A percentile compares a stretch with the other conserved stretches of the same genome.
Evolutionary conservation across 345 rosid species (phyloP).

Genomic region (Eucalyptus caleyi): DNA sequence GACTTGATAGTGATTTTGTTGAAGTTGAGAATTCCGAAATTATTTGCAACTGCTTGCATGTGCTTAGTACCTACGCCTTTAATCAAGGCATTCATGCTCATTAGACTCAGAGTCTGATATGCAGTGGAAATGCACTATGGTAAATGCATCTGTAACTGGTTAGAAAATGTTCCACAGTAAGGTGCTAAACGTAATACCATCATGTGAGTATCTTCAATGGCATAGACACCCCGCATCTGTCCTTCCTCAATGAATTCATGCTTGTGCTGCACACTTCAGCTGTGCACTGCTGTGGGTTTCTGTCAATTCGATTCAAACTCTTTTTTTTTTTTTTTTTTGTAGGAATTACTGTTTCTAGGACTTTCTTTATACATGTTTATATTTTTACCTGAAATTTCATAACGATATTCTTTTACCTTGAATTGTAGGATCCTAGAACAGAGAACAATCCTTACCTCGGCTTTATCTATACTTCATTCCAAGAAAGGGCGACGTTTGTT

Average conservation of each 20-base stretch:
- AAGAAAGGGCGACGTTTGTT: slow-evolving; percentile 94
- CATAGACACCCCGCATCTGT: background rate
- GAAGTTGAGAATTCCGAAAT: background rate
- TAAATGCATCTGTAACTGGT: background rate
- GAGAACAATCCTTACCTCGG: slow-evolving; percentile 90
- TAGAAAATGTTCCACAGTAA: background rate
- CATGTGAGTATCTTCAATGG: background rate
- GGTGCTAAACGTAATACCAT: background rate
- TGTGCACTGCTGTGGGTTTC: background rate
- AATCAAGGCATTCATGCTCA: background rate
- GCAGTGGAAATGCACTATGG: background rate
- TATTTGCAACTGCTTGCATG: background rate
- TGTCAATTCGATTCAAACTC: background rate
- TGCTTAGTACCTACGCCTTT: background rate
- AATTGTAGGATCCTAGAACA: slow-evolving; percentile 58
- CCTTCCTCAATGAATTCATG: background rate
- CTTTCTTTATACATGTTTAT: background rate
- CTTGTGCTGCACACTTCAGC: background rate
- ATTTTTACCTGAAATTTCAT: background rate
- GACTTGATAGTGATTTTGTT: background rate
- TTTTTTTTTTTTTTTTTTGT: too few relatives aligned
- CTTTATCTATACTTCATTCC: slow-evolving; percentile 89
- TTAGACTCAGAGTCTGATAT: background rate
- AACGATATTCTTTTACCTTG: background rate
- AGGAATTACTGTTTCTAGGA: background rate